Conservation (phyloP, 768 basidiomycete genomes). For the Suillus spraguei region DNA sequence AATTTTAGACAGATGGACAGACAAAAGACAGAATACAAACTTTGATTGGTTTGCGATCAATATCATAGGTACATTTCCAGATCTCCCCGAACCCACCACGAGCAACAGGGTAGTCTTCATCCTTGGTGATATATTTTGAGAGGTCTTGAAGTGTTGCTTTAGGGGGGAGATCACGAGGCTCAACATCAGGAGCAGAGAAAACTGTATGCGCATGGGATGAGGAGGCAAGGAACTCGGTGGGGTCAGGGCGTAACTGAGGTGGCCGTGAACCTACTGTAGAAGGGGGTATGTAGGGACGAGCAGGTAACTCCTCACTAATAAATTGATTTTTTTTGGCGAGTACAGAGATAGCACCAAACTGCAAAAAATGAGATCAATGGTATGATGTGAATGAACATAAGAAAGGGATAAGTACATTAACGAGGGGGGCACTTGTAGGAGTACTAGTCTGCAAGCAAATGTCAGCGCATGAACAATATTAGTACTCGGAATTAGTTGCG, state of each 20-base stretch:
- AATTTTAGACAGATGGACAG: neutral
- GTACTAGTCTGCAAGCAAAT: neutral
- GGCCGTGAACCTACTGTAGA: neutral
- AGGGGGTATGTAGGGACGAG: neutral
- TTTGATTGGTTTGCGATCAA: neutral
- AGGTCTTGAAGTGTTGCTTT: neutral
- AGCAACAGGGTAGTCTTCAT: neutral
- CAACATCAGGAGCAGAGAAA: neutral
- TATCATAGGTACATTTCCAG: conserved; percentile 1
- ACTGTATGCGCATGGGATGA: neutral
- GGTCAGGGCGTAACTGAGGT: neutral
- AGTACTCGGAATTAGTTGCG: no score
- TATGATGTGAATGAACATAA: no score
- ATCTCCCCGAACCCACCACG: conserved; percentile 7
- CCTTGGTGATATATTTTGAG: neutral
- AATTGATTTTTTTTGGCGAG: no score
- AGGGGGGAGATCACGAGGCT: neutral
- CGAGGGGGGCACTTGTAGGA: neutral
- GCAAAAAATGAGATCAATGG: neutral
- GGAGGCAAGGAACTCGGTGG: neutral
- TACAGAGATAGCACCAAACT: neutral
- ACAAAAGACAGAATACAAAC: neutral
- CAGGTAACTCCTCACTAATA: no score
- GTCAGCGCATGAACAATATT: neutral
- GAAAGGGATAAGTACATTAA: neutral